Conservation (phyloP, 2,329 filamentous ascomycete species). For the Neocatenulostroma microsporum region DNA sequence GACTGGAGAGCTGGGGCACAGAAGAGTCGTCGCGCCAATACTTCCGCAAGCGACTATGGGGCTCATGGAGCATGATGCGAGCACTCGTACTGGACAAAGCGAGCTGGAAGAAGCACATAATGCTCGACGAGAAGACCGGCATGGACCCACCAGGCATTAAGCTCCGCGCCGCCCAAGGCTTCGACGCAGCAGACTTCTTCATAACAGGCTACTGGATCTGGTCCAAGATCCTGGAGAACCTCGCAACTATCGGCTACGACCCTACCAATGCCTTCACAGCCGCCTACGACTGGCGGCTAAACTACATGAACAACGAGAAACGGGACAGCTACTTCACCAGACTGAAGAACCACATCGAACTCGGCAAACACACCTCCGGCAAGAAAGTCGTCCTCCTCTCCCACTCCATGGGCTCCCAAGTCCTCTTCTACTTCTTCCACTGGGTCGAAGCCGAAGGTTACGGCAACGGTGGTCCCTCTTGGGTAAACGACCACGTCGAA, state of each 20-base stretch:
- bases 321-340: constrained; percentile 91
- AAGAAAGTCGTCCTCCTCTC: constrained; percentile 81
- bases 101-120: constrained; percentile 90
- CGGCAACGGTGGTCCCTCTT: constrained; percentile 72
- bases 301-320: constrained; percentile 79
- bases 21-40: constrained; percentile 76
- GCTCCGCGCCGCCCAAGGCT: constrained; percentile 85
- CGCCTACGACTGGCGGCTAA: constrained; percentile 85
- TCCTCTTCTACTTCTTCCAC: constrained; percentile 76
- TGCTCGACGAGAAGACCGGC: constrained; percentile 87
- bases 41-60: constrained; percentile 91
- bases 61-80: constrained; percentile 98
- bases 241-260: constrained; percentile 93
- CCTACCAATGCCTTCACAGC: constrained; percentile 65
- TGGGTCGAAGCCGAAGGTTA: constrained; percentile 72
- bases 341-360: constrained; percentile 83
- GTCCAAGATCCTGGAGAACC: constrained; percentile 96
- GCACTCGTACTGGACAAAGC: constrained; percentile 90
- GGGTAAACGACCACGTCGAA: constrained; percentile 86
- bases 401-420: constrained; percentile 97
- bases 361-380: constrained; percentile 62
- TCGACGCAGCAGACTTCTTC: constrained; percentile 96
- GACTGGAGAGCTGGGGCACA: constrained; percentile 94
- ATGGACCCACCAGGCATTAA: constrained; percentile 87
- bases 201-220: constrained; percentile 92